Evolutionary conservation across 768 basidiomycete species (phyloP).

Genomic region (Pilatotrama ljubarskyi): DNA sequence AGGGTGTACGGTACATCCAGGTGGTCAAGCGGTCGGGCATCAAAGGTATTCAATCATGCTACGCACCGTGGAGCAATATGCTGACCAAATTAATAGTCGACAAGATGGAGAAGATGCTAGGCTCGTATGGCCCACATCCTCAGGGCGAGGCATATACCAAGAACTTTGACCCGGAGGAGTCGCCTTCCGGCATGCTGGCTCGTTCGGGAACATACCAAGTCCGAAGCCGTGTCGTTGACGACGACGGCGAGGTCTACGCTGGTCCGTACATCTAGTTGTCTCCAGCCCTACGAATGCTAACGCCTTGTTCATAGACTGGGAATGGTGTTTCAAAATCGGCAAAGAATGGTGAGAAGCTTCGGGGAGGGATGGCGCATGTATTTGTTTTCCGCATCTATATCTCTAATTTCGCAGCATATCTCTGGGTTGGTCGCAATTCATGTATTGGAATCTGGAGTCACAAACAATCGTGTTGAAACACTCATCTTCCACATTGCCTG

Average conservation of each 20-base stretch:
- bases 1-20: conserved; percentile 88
- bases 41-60: conserved; percentile 49
- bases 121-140: conserved; percentile 83
- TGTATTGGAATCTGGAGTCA: conserved; percentile 19
- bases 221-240: conserved; percentile 81
- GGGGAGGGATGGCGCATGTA: conserved; percentile 28
- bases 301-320: neutral
- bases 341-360: conserved; percentile 81
- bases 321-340: conserved; percentile 71
- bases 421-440: conserved; percentile 18
- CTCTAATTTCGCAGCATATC: conserved; percentile 15
- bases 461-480: no score
- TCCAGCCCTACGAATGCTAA: neutral
- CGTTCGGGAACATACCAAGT: conserved; percentile 80
- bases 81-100: conserved; percentile 57
- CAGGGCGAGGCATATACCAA: conserved; percentile 66
- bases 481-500: no score
- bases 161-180: conserved; percentile 68
- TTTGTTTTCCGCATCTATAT: conserved; percentile 23
- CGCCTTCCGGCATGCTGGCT: conserved; percentile 78
- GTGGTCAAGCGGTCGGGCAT: conserved; percentile 80
- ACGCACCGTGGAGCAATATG: neutral
- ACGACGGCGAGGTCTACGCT: conserved; percentile 79
- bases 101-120: conserved; percentile 92
- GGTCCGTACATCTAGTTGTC: conserved; percentile 46